These are phyloP conservation scores for Mucor mucedo DNA, from an alignment of 371 early-diverging fungal species.

Conservation along the genomic window DNA sequence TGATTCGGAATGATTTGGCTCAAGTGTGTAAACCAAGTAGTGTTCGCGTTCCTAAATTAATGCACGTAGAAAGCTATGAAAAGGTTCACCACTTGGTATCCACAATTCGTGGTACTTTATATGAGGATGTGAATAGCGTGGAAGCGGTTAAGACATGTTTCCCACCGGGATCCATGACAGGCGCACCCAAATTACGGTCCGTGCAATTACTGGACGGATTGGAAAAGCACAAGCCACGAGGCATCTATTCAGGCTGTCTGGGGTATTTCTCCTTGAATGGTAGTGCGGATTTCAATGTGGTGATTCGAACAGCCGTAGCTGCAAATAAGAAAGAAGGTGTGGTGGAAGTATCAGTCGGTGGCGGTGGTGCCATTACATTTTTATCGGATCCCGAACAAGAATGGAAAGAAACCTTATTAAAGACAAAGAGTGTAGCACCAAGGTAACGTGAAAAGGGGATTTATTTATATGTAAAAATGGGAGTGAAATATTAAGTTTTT, in stretches of 20 bases:
- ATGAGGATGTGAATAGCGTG: slow-evolving; percentile 66
- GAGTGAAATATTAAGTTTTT: too few relatives aligned
- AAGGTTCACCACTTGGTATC: slow-evolving; percentile 94
- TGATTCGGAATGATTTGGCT: slow-evolving; percentile 93
- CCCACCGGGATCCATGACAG: slow-evolving; percentile 98
- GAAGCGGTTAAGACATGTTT: slow-evolving; percentile 81
- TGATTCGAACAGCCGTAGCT: slow-evolving; percentile 82
- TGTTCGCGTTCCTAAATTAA: slow-evolving; percentile 84
- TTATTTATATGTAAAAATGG: too few relatives aligned
- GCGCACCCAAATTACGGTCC: slow-evolving; percentile 93
- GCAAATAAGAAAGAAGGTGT: slow-evolving; percentile 21
- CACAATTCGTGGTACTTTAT: slow-evolving; percentile 76
- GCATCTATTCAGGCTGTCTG: slow-evolving; percentile 91
- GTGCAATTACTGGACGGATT: slow-evolving; percentile 80
- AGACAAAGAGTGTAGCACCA: slow-evolving; percentile 68
- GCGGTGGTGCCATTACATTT: slow-evolving; percentile 93
- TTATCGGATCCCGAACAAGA: slow-evolving; percentile 86
- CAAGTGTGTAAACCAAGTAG: slow-evolving; percentile 67
- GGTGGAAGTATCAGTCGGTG: slow-evolving; percentile 72
- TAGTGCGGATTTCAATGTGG: slow-evolving; percentile 76
- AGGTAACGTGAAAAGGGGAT: slow-evolving; percentile 42
- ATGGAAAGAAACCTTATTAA: slow-evolving; percentile 80
- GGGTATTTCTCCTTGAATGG: slow-evolving; percentile 84
- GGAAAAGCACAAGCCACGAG: slow-evolving; percentile 73
- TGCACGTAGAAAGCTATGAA: slow-evolving; percentile 90